Evolutionary conservation across 2,329 filamentous ascomycete species (phyloP).

Genomic region (Penicillium sp.): DNA sequence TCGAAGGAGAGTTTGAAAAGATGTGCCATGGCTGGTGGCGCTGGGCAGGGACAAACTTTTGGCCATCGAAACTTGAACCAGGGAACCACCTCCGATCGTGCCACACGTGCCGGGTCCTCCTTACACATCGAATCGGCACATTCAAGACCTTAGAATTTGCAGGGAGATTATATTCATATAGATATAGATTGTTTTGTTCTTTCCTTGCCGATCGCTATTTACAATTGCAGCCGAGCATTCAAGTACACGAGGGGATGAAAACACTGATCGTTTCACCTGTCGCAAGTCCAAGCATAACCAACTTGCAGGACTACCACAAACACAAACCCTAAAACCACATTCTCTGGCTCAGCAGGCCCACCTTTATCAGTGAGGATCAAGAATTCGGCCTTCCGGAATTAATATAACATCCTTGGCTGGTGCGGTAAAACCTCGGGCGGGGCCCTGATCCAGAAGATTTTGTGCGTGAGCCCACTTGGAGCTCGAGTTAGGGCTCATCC

Average conservation of each 20-base stretch:
- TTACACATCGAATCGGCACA: background rate
- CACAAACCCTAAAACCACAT: background rate
- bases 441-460: background rate
- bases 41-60: background rate
- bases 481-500: background rate
- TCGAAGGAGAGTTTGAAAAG: background rate
- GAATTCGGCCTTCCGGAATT: background rate
- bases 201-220: too few species aligned
- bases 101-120: background rate
- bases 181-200: too few species aligned
- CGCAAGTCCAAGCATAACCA: background rate
- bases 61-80: slow-evolving; percentile 1
- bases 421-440: background rate
- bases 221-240: too few species aligned
- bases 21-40: background rate
- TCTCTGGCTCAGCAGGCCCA: background rate
- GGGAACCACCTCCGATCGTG: background rate
- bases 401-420: background rate
- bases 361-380: background rate
- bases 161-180: too few species aligned
- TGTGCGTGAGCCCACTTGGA: background rate
- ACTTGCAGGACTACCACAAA: background rate
- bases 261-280: background rate
- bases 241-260: too few species aligned
- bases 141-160: too few species aligned